Conservation (phyloP, 148 eudicot genomes). For the Salicornia ramosissima region DNA sequence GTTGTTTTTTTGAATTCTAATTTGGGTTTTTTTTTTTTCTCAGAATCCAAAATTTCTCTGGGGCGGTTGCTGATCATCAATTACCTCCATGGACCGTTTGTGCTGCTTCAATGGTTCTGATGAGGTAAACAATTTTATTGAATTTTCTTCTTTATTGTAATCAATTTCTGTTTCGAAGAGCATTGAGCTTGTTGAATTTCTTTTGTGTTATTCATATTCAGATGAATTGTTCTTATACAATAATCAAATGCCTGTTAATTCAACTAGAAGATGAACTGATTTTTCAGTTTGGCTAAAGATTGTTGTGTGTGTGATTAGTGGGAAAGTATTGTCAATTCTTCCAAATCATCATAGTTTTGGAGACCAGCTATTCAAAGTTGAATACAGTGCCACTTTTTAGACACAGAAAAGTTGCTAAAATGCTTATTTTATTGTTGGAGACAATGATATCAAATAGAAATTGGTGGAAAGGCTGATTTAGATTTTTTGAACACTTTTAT, state of each 20-base stretch:
- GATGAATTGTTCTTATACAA: no score
- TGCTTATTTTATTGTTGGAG: slow-evolving; percentile 4
- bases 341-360: neutral
- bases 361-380: slow-evolving; percentile 9
- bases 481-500: no score
- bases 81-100: slow-evolving; percentile 21
- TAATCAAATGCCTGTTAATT: no score
- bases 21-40: neutral
- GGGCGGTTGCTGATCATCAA: slow-evolving; percentile 6
- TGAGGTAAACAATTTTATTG: slow-evolving; percentile 20
- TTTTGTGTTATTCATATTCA: neutral
- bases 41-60: slow-evolving; percentile 1
- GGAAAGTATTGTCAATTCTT: neutral
- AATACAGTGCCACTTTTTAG: neutral
- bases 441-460: neutral
- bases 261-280: neutral
- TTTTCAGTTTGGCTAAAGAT: neutral
- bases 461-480: neutral
- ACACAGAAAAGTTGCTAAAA: neutral
- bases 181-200: neutral
- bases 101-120: slow-evolving; percentile 32
- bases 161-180: neutral
- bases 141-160: neutral
- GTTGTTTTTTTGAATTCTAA: neutral
- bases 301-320: neutral